Percentiles rank a stretch among this genome's conserved stretches.
Conservation (phyloP, 352 stramenopile genomes). For the Blastocystis hominis region DNA sequence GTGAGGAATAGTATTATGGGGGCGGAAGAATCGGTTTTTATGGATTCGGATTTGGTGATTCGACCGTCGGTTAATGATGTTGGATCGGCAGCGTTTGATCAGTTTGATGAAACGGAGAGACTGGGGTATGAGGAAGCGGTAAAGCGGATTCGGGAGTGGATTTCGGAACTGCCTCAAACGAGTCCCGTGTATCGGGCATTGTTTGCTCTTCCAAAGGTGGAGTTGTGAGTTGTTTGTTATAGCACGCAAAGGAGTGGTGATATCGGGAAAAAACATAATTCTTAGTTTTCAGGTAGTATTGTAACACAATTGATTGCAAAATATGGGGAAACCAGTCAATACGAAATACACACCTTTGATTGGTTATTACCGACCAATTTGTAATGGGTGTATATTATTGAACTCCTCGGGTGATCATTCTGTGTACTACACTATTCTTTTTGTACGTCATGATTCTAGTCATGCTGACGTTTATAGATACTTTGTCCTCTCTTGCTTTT, state of each 20-base stretch:
- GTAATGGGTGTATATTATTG: not conserved
- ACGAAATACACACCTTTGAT: not conserved
- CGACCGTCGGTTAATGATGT: constrained; percentile 45
- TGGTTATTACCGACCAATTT: not conserved
- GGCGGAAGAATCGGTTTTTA: constrained; percentile 26
- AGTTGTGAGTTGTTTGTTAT: not conserved
- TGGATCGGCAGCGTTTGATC: constrained; percentile 19
- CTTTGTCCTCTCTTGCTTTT: constrained; percentile 1
- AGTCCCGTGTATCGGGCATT: constrained; percentile 35
- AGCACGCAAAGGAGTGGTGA: not conserved
- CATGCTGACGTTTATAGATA: not conserved
- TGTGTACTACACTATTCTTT: constrained; percentile 43
- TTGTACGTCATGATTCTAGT: not conserved
- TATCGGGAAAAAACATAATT: not conserved
- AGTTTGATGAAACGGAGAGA: constrained; percentile 47
- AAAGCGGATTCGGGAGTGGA: constrained; percentile 43
- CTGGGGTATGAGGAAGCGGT: constrained; percentile 38
- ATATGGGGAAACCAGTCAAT: not conserved
- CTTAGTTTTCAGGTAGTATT: too few relatives aligned
- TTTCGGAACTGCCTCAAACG: not conserved
- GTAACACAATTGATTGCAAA: not conserved
- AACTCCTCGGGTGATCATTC: constrained; percentile 10
- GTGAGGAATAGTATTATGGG: constrained; percentile 23
- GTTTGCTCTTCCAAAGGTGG: not conserved
- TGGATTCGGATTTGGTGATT: constrained; percentile 54